A percentile compares a stretch with the other conserved stretches of the same genome.
Conservation (phyloP, 805 yeast genomes). For the Wickerhamomyces alni region DNA sequence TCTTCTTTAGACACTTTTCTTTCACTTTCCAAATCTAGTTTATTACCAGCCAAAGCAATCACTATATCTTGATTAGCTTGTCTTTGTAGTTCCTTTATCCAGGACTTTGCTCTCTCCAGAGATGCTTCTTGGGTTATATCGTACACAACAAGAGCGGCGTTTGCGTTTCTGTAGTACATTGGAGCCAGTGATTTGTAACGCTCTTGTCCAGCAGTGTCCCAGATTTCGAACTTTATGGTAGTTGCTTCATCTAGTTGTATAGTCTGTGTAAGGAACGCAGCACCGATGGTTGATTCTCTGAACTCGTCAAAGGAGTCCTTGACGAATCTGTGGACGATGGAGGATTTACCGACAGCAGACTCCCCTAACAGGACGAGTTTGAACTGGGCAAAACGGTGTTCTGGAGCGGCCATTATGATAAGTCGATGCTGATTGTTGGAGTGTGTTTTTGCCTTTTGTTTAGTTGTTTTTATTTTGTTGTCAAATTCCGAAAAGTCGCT, state of each 20-base stretch:
- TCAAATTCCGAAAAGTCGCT: too few relatives aligned
- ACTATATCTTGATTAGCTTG: conserved; percentile 59
- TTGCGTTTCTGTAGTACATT: conserved; percentile 78
- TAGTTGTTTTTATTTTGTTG: neutral
- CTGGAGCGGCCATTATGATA: conserved; percentile 3
- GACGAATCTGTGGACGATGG: conserved; percentile 63
- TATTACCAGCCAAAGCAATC: conserved; percentile 74
- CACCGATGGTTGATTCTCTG: conserved; percentile 80
- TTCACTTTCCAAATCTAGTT: conserved; percentile 50
- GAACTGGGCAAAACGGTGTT: conserved; percentile 41
- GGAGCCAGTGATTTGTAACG: conserved; percentile 73
- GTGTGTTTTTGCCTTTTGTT: neutral
- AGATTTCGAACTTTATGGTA: conserved; percentile 67
- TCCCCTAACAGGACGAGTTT: conserved; percentile 60
- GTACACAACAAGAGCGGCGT: conserved; percentile 73
- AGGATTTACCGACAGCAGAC: conserved; percentile 65
- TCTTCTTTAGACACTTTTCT: conserved; percentile 38
- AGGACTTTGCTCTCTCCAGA: conserved; percentile 60
- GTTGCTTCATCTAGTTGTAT: conserved; percentile 47
- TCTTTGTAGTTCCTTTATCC: conserved; percentile 72
- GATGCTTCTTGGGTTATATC: conserved; percentile 67
- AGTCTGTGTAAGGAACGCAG: conserved; percentile 72
- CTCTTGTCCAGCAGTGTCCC: conserved; percentile 90
- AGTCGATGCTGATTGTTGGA: neutral
- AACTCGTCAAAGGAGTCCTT: conserved; percentile 68